Conservation (phyloP, 225 moss, liverwort and hornwort species). For the Takakia lepidozioides region DNA sequence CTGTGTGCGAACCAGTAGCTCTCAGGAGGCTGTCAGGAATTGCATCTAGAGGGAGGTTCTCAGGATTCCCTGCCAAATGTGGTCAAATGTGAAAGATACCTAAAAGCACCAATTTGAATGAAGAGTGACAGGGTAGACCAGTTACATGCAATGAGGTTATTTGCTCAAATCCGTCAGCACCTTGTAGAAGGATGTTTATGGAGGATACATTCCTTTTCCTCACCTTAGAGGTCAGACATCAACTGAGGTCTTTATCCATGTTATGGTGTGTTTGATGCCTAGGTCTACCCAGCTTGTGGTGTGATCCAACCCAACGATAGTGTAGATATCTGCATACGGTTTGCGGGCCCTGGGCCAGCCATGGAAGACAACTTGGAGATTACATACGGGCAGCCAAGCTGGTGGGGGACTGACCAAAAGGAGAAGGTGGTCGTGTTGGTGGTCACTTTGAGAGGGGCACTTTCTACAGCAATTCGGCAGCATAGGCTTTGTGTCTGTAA, state of each 20-base stretch:
- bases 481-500: conserved; percentile 44
- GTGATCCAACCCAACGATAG: conserved; percentile 33
- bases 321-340: conserved; percentile 14
- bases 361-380: conserved; percentile 18
- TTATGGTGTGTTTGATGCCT: not conserved
- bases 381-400: conserved; percentile 25
- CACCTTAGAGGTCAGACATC: not conserved
- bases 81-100: no score
- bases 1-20: no score
- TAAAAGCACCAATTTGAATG: no score
- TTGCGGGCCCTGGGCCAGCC: conserved; percentile 11
- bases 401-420: conserved; percentile 36
- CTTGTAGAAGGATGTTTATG: not conserved
- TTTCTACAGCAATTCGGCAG: conserved; percentile 34
- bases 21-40: no score
- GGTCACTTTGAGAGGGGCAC: conserved; percentile 39
- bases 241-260: no score
- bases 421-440: conserved; percentile 43
- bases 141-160: no score
- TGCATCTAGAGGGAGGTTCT: no score
- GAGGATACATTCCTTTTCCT: not conserved
- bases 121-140: no score
- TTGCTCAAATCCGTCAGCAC: no score
- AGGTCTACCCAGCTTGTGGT: conserved; percentile 53
- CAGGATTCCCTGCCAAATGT: no score